Evolutionary conservation across 1,139 yeast genomes (phyloP).

Genomic region (Saccharomyces hybrid): DNA sequence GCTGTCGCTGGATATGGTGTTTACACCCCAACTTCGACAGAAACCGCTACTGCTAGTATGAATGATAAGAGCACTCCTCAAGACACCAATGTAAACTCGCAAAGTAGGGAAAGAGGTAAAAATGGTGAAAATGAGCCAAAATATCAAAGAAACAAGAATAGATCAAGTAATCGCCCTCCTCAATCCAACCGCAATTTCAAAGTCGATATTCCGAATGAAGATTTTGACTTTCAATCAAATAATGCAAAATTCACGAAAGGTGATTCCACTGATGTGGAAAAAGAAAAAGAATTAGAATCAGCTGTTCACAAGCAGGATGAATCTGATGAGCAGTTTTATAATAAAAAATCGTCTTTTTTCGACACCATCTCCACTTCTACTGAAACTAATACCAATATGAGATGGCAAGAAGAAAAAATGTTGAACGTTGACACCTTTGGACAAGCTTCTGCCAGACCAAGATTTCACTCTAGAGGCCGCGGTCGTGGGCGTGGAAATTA

Average conservation of each 20-base stretch:
- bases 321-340: conserved; percentile 39
- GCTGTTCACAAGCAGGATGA: conserved; percentile 11
- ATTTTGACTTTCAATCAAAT: conserved; percentile 59
- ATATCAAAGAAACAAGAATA: conserved; percentile 4
- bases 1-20: conserved; percentile 33
- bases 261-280: conserved; percentile 13
- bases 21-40: conserved; percentile 24
- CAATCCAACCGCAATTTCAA: conserved; percentile 9
- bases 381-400: conserved; percentile 38
- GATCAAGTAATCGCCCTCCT: not conserved
- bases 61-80: not conserved
- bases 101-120: conserved; percentile 1
- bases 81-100: not conserved
- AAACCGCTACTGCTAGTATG: not conserved
- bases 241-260: conserved; percentile 52
- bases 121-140: conserved; percentile 3
- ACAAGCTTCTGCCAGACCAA: conserved; percentile 38
- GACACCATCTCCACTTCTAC: conserved; percentile 64
- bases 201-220: conserved; percentile 36
- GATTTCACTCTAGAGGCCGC: conserved; percentile 26
- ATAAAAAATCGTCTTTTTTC: conserved; percentile 70
- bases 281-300: conserved; percentile 6
- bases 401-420: conserved; percentile 55
- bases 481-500: conserved; percentile 35
- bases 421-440: conserved; percentile 60